phyloP scores from a whole-genome alignment of 1,139 yeast species.

The Suhomyces bolitotheri region DNA sequence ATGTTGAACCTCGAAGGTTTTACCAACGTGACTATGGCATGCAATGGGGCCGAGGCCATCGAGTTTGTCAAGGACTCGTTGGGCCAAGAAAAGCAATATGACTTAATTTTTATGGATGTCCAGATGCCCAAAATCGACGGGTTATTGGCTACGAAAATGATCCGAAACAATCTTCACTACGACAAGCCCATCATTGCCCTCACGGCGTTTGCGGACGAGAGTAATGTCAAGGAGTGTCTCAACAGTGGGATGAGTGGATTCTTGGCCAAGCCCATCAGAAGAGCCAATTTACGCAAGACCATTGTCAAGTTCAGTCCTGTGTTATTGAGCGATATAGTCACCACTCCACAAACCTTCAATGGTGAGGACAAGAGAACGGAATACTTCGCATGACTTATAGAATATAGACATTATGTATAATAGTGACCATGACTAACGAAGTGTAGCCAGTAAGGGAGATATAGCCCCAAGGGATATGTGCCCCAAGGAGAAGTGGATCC shows the following conservation, averaged over 20 bases:
- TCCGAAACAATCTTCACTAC: constrained; percentile 65
- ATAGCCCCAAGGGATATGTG: too few relatives aligned
- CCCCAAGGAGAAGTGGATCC: too few relatives aligned
- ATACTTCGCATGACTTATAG: too few relatives aligned
- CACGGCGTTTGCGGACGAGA: constrained; percentile 91
- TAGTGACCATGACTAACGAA: too few relatives aligned
- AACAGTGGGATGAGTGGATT: constrained; percentile 88
- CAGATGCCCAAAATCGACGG: constrained; percentile 97
- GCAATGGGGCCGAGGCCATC: constrained; percentile 89
- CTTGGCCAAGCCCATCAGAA: constrained; percentile 80
- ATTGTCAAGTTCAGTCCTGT: constrained; percentile 47
- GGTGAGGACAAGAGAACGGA: constrained; percentile 20
- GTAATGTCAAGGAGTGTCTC: constrained; percentile 74
- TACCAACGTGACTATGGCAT: constrained; percentile 67
- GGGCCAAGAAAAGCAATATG: constrained; percentile 39
- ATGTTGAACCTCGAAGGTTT: constrained; percentile 84
- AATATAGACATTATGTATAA: too few relatives aligned
- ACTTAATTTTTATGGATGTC: constrained; percentile 89
- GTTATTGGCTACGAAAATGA: constrained; percentile 71
- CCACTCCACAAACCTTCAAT: constrained; percentile 26
- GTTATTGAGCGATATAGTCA: constrained; percentile 25
- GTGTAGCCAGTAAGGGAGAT: too few relatives aligned
- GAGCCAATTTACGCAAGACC: constrained; percentile 61
- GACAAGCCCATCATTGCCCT: constrained; percentile 83
- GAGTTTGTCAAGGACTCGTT: constrained; percentile 56